Evolutionary conservation across 2,329 filamentous ascomycete genomes (phyloP).

Genomic region (Clonostachys byssicola): DNA sequence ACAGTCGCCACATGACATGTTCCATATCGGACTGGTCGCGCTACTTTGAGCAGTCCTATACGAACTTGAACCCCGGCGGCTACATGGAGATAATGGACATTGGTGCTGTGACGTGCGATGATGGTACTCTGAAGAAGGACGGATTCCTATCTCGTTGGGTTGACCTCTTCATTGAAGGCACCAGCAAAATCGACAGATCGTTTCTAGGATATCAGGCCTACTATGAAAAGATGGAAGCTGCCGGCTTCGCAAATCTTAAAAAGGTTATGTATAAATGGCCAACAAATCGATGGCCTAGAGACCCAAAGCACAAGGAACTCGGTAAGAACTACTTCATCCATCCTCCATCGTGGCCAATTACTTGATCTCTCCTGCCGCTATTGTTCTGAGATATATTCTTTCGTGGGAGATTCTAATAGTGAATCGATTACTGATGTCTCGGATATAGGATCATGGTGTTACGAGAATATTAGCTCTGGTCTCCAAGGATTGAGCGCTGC

Average conservation of each 20-base stretch:
- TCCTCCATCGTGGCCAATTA: slow-evolving; percentile 11
- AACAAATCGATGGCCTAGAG: slow-evolving; percentile 44
- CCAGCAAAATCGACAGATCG: slow-evolving; percentile 2
- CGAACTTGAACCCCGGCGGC: slow-evolving; percentile 43
- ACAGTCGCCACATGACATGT: slow-evolving; percentile 21
- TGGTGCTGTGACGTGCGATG: slow-evolving; percentile 22
- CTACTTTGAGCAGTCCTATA: slow-evolving; percentile 13
- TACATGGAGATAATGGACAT: slow-evolving; percentile 54
- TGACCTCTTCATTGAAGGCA: slow-evolving; percentile 9
- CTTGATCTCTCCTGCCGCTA: slow-evolving; percentile 28
- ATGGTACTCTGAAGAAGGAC: slow-evolving; percentile 14
- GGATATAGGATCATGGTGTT: slow-evolving; percentile 13
- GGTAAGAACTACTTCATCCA: slow-evolving; percentile 18
- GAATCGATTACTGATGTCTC: too few relatives aligned
- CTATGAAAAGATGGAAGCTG: slow-evolving; percentile 2
- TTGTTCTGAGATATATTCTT: neutral
- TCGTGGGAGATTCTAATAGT: too few relatives aligned
- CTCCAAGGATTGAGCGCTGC: slow-evolving; percentile 28
- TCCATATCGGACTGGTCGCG: slow-evolving; percentile 17
- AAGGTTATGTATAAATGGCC: slow-evolving; percentile 29
- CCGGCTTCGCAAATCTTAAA: slow-evolving; percentile 9
- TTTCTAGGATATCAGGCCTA: slow-evolving; percentile 1
- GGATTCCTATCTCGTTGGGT: slow-evolving; percentile 5
- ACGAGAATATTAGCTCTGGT: slow-evolving; percentile 23
- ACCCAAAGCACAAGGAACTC: slow-evolving; percentile 44